phyloP scores from a whole-genome alignment of 208 protist genomes.

The Acanthamoeba royreba region DNA sequence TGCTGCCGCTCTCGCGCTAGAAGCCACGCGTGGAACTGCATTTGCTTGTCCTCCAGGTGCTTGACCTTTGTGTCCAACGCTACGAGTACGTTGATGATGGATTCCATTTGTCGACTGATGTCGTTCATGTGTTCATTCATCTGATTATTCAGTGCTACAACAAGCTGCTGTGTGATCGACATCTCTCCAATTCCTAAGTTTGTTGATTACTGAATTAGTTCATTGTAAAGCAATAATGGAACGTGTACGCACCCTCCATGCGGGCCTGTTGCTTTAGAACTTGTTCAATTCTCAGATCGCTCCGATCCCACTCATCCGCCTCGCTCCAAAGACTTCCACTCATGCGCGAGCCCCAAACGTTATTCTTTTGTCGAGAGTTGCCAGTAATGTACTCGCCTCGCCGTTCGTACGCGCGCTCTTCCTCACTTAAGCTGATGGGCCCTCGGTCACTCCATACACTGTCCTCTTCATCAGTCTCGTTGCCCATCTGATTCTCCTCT shows the following conservation, averaged over 20 bases:
- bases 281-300: not conserved
- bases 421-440: not conserved
- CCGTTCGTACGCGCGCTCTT: not conserved
- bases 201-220: too few relatives aligned
- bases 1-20: too few relatives aligned
- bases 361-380: too few relatives aligned
- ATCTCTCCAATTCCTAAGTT: not conserved
- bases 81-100: not conserved
- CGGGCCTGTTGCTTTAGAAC: not conserved
- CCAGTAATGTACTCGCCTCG: too few relatives aligned
- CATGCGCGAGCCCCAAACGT: not conserved
- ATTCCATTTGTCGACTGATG: slow-evolving; percentile 1
- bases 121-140: slow-evolving; percentile 41
- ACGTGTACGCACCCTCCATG: too few relatives aligned
- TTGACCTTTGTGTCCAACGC: slow-evolving; percentile 27
- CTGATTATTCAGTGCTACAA: slow-evolving; percentile 28
- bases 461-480: too few relatives aligned
- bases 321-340: not conserved
- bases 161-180: slow-evolving; percentile 35
- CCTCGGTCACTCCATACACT: too few relatives aligned
- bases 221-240: too few relatives aligned
- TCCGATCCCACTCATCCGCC: not conserved
- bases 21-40: not conserved
- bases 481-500: too few relatives aligned
- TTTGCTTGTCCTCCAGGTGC: not conserved